A percentile compares a stretch with the other conserved stretches of the same genome.
These are phyloP conservation scores for Russula abietina DNA, from an alignment of 768 basidiomycete genomes.

Conservation along the genomic window DNA sequence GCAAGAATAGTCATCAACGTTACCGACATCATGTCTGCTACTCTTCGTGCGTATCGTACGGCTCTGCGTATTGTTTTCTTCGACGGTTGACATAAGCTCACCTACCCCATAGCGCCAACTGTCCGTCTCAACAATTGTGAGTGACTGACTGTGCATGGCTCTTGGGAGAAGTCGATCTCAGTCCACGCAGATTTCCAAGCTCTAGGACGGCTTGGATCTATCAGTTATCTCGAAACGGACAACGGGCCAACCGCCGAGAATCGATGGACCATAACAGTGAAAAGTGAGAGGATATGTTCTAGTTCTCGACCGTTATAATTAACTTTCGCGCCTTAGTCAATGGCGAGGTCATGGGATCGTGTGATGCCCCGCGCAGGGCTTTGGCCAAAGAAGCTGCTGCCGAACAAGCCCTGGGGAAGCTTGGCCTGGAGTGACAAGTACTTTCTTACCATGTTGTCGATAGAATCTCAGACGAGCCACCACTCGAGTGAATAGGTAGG, in stretches of 20 bases:
- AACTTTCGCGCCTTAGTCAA: slow-evolving; percentile 5
- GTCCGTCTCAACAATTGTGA: slow-evolving; percentile 24
- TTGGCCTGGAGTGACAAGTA: slow-evolving; percentile 19
- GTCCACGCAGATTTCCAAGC: slow-evolving; percentile 15
- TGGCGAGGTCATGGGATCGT: slow-evolving; percentile 39
- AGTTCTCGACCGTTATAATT: not conserved
- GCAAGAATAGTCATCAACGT: not conserved
- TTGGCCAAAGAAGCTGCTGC: slow-evolving; percentile 35
- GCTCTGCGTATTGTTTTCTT: not conserved
- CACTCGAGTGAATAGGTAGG: not conserved
- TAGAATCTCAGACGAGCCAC: not conserved
- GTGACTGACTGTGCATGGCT: not conserved
- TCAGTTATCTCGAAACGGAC: slow-evolving; percentile 17
- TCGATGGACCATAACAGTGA: slow-evolving; percentile 17
- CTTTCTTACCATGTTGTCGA: not conserved
- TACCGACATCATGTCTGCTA: not conserved
- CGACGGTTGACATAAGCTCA: not conserved
- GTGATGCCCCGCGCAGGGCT: slow-evolving; percentile 39
- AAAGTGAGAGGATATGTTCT: slow-evolving; percentile 25
- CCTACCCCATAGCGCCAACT: slow-evolving; percentile 6
- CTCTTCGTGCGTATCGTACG: slow-evolving; percentile 4
- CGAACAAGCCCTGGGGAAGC: slow-evolving; percentile 25
- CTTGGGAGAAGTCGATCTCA: not conserved
- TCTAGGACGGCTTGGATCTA: not conserved
- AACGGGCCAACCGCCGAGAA: slow-evolving; percentile 8